Conservation (phyloP, 176 grass and related monocot species). For the Calamus simplicifolius region DNA sequence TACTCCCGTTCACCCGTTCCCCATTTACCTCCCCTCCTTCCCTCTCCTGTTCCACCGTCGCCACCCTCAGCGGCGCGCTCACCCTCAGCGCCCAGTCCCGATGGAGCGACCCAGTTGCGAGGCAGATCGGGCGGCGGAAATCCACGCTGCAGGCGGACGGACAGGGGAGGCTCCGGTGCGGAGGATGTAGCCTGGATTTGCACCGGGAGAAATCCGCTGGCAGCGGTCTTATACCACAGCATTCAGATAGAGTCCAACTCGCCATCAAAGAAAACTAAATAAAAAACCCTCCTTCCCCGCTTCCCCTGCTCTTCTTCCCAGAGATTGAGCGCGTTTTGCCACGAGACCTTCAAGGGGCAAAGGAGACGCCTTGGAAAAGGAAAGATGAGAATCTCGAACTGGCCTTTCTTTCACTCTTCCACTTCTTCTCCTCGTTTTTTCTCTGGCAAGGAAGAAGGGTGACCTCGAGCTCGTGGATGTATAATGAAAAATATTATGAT, state of each 20-base stretch:
- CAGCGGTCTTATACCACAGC: slow-evolving; percentile 1
- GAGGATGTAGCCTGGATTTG: neutral
- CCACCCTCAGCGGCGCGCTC: neutral
- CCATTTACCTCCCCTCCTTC: neutral
- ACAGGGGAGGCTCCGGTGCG: neutral
- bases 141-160: neutral
- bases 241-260: slow-evolving; percentile 9
- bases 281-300: slow-evolving; percentile 6
- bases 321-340: neutral
- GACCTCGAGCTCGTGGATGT: neutral
- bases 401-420: neutral
- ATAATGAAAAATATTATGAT: neutral
- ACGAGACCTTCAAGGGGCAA: neutral
- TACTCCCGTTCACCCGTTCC: neutral
- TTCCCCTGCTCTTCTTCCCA: neutral
- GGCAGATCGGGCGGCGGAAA: neutral
- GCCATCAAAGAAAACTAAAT: neutral
- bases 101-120: neutral
- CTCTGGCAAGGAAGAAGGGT: neutral
- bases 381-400: neutral
- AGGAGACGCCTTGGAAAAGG: neutral
- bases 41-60: neutral
- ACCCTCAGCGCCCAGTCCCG: slow-evolving; percentile 1
- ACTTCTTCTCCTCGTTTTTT: neutral
- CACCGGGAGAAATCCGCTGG: neutral